Percentiles rank a stretch among this genome's conserved stretches.
These are phyloP conservation scores for Hanseniaspora guilliermondii DNA, from an alignment of 805 yeast genomes.

Conservation along the genomic window DNA sequence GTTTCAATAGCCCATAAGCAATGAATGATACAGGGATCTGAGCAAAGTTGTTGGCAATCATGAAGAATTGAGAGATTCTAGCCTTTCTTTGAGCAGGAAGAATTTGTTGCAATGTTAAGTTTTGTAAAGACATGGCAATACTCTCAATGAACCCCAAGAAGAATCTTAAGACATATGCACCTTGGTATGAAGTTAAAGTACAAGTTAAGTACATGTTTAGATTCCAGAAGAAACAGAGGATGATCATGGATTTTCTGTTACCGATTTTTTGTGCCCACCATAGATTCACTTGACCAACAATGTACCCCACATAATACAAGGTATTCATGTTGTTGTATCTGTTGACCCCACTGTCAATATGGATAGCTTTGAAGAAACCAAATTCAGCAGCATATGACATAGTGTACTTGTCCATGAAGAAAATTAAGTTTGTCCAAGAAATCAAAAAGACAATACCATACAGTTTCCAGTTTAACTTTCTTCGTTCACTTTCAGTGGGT, in stretches of 20 bases:
- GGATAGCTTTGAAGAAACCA: constrained; percentile 12
- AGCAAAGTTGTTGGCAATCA: constrained; percentile 22
- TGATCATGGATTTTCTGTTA: constrained; percentile 6
- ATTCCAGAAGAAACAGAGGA: constrained; percentile 5
- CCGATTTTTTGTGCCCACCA: constrained; percentile 6
- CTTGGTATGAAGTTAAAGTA: constrained; percentile 6
- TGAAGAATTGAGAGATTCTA: constrained; percentile 33
- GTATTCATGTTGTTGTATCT: constrained; percentile 11
- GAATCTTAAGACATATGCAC: constrained; percentile 29
- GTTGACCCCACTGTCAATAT: neutral
- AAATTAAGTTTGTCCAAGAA: constrained; percentile 7
- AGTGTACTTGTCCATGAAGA: constrained; percentile 13
- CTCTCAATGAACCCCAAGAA: constrained; percentile 36
- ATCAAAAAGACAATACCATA: constrained; percentile 6
- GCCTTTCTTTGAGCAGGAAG: constrained; percentile 31
- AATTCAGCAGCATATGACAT: constrained; percentile 11
- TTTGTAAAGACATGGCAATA: constrained; percentile 32
- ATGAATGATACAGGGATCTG: constrained; percentile 35
- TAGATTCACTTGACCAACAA: constrained; percentile 10
- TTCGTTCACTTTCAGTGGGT: neutral
- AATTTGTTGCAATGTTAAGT: constrained; percentile 33
- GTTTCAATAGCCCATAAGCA: constrained; percentile 23
- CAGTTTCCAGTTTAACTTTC: constrained; percentile 10
- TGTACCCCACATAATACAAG: constrained; percentile 12
- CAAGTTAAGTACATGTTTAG: constrained; percentile 6